These are phyloP conservation scores for Euphorbia celastroides DNA, from an alignment of 441 rosid genomes.

Conservation along the genomic window DNA sequence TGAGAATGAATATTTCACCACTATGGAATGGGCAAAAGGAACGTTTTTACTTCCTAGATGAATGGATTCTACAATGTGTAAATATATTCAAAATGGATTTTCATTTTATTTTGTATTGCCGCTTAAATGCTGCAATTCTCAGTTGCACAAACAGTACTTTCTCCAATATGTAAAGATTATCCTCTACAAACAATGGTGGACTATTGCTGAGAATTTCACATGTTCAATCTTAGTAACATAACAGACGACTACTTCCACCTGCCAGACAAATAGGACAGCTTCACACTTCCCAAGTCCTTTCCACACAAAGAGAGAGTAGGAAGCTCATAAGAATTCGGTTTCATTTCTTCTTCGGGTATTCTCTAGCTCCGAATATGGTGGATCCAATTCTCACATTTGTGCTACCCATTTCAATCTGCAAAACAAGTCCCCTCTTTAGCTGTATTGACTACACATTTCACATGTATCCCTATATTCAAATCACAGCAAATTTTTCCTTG, in stretches of 20 bases:
- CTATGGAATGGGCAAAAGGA: too few relatives aligned
- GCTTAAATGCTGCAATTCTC: neutral
- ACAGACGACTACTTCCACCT: too few relatives aligned
- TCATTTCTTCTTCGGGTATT: constrained; percentile 58
- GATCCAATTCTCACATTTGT: constrained; percentile 94
- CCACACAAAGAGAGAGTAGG: neutral
- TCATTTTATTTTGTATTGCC: neutral
- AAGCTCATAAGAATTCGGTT: constrained; percentile 1
- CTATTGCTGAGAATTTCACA: too few relatives aligned
- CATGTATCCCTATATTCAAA: neutral
- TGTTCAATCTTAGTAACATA: too few relatives aligned
- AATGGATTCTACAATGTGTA: too few relatives aligned
- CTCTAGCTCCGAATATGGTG: constrained; percentile 85
- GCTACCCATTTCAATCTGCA: constrained; percentile 94
- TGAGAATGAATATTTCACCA: too few relatives aligned
- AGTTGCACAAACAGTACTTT: neutral
- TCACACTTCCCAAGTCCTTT: neutral
- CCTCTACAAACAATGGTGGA: too few relatives aligned
- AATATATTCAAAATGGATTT: too few relatives aligned
- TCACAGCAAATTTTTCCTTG: too few relatives aligned
- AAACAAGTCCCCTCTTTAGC: constrained; percentile 7
- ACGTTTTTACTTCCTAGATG: too few relatives aligned
- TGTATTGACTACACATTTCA: neutral
- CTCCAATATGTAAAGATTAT: neutral
- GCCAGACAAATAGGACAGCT: neutral